phyloP scores from a whole-genome alignment of 257 asterid genomes.

The Solanum rostratum region DNA sequence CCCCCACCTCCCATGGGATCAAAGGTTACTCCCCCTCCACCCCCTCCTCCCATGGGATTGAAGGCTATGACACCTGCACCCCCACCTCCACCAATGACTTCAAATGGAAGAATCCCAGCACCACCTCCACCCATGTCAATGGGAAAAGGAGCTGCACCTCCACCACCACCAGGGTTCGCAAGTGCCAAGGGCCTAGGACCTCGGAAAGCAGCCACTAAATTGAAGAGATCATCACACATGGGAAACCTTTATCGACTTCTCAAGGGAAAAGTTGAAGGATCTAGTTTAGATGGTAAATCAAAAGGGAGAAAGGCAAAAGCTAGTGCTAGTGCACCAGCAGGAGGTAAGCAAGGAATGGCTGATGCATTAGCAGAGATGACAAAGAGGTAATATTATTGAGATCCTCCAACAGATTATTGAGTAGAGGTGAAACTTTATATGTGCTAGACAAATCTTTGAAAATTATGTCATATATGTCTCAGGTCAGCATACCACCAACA shows the following conservation, averaged over 20 bases:
- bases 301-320: constrained; percentile 39
- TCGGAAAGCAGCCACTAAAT: constrained; percentile 43
- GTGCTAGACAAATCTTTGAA: background rate
- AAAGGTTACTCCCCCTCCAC: background rate
- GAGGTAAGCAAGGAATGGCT: constrained; percentile 88
- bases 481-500: constrained; percentile 86
- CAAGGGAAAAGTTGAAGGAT: constrained; percentile 85
- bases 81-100: constrained; percentile 37
- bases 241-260: constrained; percentile 77
- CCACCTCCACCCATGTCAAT: constrained; percentile 37
- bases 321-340: constrained; percentile 28
- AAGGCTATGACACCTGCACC: constrained; percentile 21
- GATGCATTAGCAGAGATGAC: constrained; percentile 98
- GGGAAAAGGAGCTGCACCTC: constrained; percentile 41
- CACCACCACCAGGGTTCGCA: constrained; percentile 61
- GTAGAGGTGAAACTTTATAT: background rate
- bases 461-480: constrained; percentile 3
- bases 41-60: constrained; percentile 16
- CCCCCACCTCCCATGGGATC: constrained; percentile 9
- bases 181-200: constrained; percentile 26
- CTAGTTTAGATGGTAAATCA: constrained; percentile 34
- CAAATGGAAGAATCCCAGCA: constrained; percentile 20
- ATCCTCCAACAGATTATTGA: background rate
- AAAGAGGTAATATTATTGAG: constrained; percentile 36
- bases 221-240: constrained; percentile 88